Conservation (phyloP, 1,139 yeast species). For the Lodderomyces pseudojiufengensis region DNA sequence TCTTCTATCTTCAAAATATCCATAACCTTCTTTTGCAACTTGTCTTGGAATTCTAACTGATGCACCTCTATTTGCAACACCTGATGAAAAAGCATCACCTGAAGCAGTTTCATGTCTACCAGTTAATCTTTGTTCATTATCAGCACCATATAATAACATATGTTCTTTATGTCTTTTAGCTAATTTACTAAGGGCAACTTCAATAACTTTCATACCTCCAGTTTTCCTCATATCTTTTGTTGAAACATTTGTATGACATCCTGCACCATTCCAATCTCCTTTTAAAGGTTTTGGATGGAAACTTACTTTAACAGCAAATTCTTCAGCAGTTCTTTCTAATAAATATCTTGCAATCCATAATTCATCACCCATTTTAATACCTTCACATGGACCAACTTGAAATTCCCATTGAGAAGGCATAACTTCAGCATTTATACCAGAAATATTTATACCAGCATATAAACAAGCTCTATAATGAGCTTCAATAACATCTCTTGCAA, state of each 20-base stretch:
- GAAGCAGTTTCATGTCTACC: conserved; percentile 99
- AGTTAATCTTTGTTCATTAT: conserved; percentile 91
- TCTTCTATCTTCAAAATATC: conserved; percentile 99
- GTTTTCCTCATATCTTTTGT: conserved; percentile 86
- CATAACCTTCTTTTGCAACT: conserved; percentile 96
- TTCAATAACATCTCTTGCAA: conserved; percentile 96
- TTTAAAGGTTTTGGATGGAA: conserved; percentile 98
- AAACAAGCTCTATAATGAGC: conserved; percentile 99
- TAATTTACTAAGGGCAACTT: conserved; percentile 87
- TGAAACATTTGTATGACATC: conserved; percentile 98
- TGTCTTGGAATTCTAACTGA: conserved; percentile 98
- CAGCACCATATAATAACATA: conserved; percentile 91
- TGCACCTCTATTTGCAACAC: conserved; percentile 99
- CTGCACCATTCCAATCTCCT: conserved; percentile 99
- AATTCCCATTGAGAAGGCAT: conserved; percentile 99
- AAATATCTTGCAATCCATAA: conserved; percentile 95
- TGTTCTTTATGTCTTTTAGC: conserved; percentile 97
- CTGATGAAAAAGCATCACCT: conserved; percentile 83
- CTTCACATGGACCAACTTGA: conserved; percentile 98
- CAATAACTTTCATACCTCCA: conserved; percentile 95
- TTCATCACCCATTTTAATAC: conserved; percentile 95
- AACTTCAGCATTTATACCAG: conserved; percentile 99
- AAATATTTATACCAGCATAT: conserved; percentile 81
- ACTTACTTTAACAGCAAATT: conserved; percentile 96
- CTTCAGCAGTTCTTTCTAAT: conserved; percentile 94